phyloP scores from a whole-genome alignment of 306 rosid species.

The Gynostemma pentaphyllum region DNA sequence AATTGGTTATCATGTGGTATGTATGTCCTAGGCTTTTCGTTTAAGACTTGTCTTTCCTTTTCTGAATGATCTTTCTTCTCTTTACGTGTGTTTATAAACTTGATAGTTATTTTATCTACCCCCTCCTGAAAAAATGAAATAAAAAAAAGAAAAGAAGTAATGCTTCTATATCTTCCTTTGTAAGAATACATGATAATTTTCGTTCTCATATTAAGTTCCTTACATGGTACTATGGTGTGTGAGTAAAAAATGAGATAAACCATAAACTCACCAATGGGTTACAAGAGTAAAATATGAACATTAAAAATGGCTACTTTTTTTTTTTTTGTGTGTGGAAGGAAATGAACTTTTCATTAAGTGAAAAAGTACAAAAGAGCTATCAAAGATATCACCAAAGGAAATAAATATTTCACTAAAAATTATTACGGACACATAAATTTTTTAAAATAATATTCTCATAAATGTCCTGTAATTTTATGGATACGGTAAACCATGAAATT shows the following conservation, averaged over 20 bases:
- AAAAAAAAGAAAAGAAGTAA: not conserved
- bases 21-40: not conserved
- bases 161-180: not conserved
- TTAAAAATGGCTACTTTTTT: too few relatives aligned
- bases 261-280: too few relatives aligned
- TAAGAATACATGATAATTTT: not conserved
- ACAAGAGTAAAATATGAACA: too few relatives aligned
- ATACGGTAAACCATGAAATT: not conserved
- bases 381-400: too few relatives aligned
- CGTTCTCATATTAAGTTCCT: not conserved
- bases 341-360: too few relatives aligned
- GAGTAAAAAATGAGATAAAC: too few relatives aligned
- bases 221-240: not conserved
- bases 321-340: too few relatives aligned
- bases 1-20: not conserved
- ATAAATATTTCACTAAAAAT: too few relatives aligned
- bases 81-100: not conserved
- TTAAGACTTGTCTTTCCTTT: not conserved
- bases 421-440: not conserved
- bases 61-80: not conserved
- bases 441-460: not conserved
- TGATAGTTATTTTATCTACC: not conserved
- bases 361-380: too few relatives aligned
- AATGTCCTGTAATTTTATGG: not conserved
- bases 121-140: not conserved